A percentile compares a stretch with the other conserved stretches of the same genome.
These are phyloP conservation scores for Rhizopogon vinicolor DNA, from an alignment of 768 basidiomycete species.

Conservation along the genomic window DNA sequence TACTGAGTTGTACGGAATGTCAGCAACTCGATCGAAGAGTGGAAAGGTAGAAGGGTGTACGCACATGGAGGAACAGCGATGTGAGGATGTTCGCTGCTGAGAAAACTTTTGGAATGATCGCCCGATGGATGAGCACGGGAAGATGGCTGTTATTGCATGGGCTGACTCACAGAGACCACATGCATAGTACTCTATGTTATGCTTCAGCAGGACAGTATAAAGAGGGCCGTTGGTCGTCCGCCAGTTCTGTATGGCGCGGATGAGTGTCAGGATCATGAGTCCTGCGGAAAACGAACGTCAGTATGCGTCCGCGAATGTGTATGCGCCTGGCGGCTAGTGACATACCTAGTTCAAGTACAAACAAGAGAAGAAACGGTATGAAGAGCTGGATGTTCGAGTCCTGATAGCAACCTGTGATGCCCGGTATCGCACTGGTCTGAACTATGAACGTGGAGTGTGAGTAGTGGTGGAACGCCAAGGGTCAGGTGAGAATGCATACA, in stretches of 20 bases:
- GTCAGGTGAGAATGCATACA: not conserved
- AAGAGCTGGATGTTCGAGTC: not conserved
- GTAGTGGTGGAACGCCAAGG: not conserved
- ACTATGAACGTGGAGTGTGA: not conserved
- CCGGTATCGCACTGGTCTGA: not conserved
- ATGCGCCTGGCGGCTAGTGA: too few species aligned
- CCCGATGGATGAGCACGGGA: not conserved
- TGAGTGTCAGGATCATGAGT: not conserved
- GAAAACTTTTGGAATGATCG: not conserved
- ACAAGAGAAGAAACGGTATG: not conserved
- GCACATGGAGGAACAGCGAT: not conserved
- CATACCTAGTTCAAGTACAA: not conserved
- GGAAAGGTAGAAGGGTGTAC: not conserved
- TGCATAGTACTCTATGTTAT: not conserved
- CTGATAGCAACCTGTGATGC: not conserved
- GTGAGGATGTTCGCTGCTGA: not conserved
- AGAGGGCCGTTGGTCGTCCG: not conserved
- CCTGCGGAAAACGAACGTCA: not conserved
- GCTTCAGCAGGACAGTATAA: not conserved
- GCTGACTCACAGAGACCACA: not conserved
- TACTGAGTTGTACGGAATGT: not conserved
- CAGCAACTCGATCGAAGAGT: not conserved
- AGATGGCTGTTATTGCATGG: not conserved
- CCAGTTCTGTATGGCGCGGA: not conserved
- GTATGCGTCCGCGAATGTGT: not conserved